Percentiles rank a stretch among this genome's conserved stretches.
phyloP scores from a whole-genome alignment of 148 eudicot genomes.

The Chenopodium berlandieri region DNA sequence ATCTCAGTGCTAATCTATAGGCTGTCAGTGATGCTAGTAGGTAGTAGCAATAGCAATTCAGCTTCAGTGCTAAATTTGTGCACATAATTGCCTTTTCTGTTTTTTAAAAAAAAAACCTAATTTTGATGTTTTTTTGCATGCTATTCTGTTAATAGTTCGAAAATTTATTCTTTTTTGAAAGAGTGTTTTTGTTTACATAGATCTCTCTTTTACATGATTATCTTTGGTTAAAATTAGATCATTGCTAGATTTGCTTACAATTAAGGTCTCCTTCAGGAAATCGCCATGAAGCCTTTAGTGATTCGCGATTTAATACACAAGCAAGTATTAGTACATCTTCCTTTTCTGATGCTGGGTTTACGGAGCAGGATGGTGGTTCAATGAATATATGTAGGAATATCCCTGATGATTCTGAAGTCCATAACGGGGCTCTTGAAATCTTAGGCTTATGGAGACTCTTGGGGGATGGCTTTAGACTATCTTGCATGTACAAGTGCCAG shows the following conservation, averaged over 20 bases:
- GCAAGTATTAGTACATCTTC: constrained; percentile 48
- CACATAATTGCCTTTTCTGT: not conserved
- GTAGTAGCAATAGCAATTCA: not conserved
- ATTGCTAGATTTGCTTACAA: constrained; percentile 7
- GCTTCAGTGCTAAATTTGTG: not conserved
- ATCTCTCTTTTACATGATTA: not conserved
- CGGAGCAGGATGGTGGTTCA: constrained; percentile 55
- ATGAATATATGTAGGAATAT: constrained; percentile 34
- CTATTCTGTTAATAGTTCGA: not conserved
- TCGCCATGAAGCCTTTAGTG: constrained; percentile 59
- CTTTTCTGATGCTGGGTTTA: constrained; percentile 52
- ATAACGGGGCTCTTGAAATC: constrained; percentile 66
- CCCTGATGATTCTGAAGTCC: constrained; percentile 50
- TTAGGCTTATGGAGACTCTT: constrained; percentile 62
- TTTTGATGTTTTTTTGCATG: not conserved
- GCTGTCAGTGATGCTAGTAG: not conserved
- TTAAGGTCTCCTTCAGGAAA: constrained; percentile 39
- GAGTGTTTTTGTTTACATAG: not conserved
- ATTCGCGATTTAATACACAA: constrained; percentile 46
- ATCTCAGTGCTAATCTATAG: not conserved
- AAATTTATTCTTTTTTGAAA: not conserved
- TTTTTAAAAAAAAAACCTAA: not conserved
- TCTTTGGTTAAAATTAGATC: not conserved
- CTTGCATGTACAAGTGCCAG: constrained; percentile 83
- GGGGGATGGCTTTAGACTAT: constrained; percentile 92